Percentiles rank a stretch among this genome's conserved stretches.
phyloP scores from a whole-genome alignment of 2,329 filamentous ascomycete species.

The Penicillium sp. region DNA sequence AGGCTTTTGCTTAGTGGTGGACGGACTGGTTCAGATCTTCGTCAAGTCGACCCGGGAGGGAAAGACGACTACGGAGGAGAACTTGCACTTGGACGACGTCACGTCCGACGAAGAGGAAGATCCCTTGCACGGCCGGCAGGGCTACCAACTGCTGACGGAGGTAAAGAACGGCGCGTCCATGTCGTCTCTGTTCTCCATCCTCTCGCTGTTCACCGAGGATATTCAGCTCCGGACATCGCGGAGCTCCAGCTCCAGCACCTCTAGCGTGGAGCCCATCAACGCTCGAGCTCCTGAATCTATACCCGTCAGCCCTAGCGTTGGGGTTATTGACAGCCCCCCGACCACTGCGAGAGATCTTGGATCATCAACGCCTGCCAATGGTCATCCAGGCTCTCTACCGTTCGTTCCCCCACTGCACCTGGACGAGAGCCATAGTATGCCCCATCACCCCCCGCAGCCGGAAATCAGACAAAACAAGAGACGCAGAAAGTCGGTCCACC shows the following conservation, averaged over 20 bases:
- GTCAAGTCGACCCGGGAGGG: constrained; percentile 74
- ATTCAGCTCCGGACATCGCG: constrained; percentile 71
- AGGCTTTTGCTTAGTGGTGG: constrained; percentile 94
- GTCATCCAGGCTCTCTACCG: constrained; percentile 46
- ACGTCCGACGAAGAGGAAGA: constrained; percentile 68
- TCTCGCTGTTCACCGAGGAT: constrained; percentile 95
- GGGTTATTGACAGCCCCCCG: constrained; percentile 29
- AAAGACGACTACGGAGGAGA: constrained; percentile 41
- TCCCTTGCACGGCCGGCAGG: constrained; percentile 64
- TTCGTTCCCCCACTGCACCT: constrained; percentile 74
- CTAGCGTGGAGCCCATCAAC: constrained; percentile 32
- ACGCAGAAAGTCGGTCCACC: constrained; percentile 73
- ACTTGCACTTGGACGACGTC: constrained; percentile 43
- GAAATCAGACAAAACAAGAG: constrained; percentile 30
- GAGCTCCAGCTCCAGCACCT: constrained; percentile 47
- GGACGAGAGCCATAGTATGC: constrained; percentile 46
- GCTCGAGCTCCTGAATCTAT: constrained; percentile 36
- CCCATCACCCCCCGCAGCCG: constrained; percentile 28
- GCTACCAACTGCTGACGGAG: constrained; percentile 92
- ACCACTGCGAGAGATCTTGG: constrained; percentile 21
- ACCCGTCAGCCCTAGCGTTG: constrained; percentile 37
- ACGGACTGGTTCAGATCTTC: constrained; percentile 95
- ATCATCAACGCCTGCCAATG: constrained; percentile 22
- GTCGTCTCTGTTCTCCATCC: constrained; percentile 96
- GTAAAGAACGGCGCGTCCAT: constrained; percentile 97